A percentile compares a stretch with the other conserved stretches of the same genome.
Conservation (phyloP, 805 yeast species). For the Metschnikowia vanudenii region DNA sequence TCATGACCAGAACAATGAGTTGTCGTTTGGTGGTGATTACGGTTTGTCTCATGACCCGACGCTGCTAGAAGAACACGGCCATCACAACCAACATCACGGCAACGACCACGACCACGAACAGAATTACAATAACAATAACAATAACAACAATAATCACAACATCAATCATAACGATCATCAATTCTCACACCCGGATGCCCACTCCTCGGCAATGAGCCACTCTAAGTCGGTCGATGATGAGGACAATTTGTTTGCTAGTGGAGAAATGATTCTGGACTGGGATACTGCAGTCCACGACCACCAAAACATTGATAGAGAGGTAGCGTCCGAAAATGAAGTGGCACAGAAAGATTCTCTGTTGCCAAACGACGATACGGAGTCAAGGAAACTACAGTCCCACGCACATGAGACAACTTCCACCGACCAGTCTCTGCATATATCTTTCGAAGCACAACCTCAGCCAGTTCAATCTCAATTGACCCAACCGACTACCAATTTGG, state of each 20-base stretch:
- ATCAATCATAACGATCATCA: not conserved
- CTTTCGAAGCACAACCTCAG: not conserved
- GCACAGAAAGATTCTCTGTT: not conserved
- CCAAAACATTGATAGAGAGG: not conserved
- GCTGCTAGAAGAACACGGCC: too few relatives aligned
- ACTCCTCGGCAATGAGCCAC: not conserved
- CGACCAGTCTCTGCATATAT: not conserved
- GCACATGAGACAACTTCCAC: not conserved
- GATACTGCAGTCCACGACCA: not conserved
- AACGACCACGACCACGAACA: too few relatives aligned
- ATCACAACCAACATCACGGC: too few relatives aligned
- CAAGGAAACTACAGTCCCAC: too few relatives aligned
- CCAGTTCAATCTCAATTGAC: too few relatives aligned
- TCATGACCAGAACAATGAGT: too few relatives aligned
- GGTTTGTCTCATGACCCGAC: too few relatives aligned
- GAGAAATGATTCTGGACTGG: not conserved
- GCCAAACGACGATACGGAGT: not conserved
- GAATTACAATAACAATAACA: not conserved
- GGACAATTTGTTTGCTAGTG: slow-evolving; percentile 8
- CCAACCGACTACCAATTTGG: too few relatives aligned
- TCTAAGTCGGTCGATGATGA: slow-evolving; percentile 2
- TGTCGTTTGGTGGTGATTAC: too few relatives aligned
- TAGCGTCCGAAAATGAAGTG: not conserved
- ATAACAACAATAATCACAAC: not conserved
- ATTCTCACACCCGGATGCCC: not conserved